Percentiles rank a stretch among this genome's conserved stretches.
Conservation (phyloP, 192 early-diverging fungal genomes). For the Backusella tuberculispora region DNA sequence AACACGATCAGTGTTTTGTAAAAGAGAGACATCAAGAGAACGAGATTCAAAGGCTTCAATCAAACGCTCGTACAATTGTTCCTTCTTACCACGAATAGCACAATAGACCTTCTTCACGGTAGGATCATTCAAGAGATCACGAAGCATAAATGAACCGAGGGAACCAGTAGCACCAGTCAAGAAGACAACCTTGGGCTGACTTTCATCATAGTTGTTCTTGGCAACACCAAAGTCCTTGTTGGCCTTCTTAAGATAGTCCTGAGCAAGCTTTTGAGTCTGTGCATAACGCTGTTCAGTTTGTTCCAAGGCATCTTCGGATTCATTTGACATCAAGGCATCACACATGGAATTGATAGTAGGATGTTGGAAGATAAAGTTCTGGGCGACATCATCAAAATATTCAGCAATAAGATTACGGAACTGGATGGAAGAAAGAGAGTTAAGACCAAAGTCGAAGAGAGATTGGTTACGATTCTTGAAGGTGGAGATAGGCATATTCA, state of each 20-base stretch:
- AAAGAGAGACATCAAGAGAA: constrained; percentile 24
- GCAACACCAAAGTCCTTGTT: constrained; percentile 21
- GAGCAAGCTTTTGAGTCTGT: constrained; percentile 19
- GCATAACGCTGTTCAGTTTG: constrained; percentile 10
- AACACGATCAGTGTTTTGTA: constrained; percentile 8
- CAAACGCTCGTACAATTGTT: constrained; percentile 13
- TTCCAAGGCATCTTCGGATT: not conserved
- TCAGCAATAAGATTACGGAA: constrained; percentile 27
- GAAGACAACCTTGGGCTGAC: constrained; percentile 29
- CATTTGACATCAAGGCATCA: constrained; percentile 1
- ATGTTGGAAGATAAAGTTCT: constrained; percentile 38
- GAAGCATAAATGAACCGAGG: constrained; percentile 37
- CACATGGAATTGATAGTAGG: constrained; percentile 22
- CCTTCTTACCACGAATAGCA: constrained; percentile 33
- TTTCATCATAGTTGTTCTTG: not conserved
- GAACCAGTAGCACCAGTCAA: constrained; percentile 44
- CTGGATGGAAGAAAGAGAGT: constrained; percentile 33
- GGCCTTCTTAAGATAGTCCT: constrained; percentile 23
- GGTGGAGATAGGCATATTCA: not conserved
- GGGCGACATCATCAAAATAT: constrained; percentile 21
- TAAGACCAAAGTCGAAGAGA: constrained; percentile 38
- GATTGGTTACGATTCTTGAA: constrained; percentile 21
- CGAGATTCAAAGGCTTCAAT: constrained; percentile 29
- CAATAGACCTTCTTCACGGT: constrained; percentile 36
- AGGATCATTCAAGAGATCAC: constrained; percentile 27